phyloP scores from a whole-genome alignment of 2,329 filamentous ascomycete genomes.

The Chaetomium strumarium region DNA sequence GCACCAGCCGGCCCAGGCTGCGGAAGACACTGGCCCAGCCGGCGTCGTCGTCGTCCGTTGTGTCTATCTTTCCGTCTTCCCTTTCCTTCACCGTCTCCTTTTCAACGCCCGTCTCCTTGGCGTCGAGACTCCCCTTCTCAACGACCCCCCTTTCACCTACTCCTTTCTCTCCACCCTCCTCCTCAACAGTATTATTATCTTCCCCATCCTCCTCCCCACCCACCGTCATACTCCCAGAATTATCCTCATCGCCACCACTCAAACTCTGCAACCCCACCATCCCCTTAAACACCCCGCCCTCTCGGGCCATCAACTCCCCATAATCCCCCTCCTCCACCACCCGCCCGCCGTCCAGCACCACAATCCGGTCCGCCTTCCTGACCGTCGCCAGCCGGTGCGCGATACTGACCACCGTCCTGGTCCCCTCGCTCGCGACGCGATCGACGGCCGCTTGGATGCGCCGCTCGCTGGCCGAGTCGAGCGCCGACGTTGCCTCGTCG shows the following conservation, averaged over 20 bases:
- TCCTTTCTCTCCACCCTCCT: background rate
- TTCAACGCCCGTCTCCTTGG: background rate
- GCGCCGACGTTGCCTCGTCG: slow-evolving; percentile 56
- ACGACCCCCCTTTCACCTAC: background rate
- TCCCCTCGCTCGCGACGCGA: slow-evolving; percentile 30
- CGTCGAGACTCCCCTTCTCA: background rate
- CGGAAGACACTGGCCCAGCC: background rate
- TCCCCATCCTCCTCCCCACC: too few relatives aligned
- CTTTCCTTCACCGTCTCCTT: background rate
- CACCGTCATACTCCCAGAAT: too few relatives aligned
- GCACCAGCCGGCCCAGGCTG: slow-evolving; percentile 7
- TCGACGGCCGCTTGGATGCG: slow-evolving; percentile 47
- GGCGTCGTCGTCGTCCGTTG: background rate
- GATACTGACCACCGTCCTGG: slow-evolving; percentile 56
- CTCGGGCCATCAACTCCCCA: slow-evolving; percentile 44
- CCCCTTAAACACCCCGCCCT: slow-evolving; percentile 14
- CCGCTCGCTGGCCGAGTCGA: slow-evolving; percentile 53
- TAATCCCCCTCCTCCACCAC: slow-evolving; percentile 55
- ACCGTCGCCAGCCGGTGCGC: slow-evolving; percentile 51
- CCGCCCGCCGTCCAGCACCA: slow-evolving; percentile 51
- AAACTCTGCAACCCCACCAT: slow-evolving; percentile 35
- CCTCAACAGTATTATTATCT: too few relatives aligned
- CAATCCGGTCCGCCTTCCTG: slow-evolving; percentile 52
- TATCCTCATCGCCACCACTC: slow-evolving; percentile 1
- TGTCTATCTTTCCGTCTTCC: background rate